Base-by-base conservation (phyloP, 2,329 filamentous ascomycete genomes). In the Verruconis gallopava region DNA sequence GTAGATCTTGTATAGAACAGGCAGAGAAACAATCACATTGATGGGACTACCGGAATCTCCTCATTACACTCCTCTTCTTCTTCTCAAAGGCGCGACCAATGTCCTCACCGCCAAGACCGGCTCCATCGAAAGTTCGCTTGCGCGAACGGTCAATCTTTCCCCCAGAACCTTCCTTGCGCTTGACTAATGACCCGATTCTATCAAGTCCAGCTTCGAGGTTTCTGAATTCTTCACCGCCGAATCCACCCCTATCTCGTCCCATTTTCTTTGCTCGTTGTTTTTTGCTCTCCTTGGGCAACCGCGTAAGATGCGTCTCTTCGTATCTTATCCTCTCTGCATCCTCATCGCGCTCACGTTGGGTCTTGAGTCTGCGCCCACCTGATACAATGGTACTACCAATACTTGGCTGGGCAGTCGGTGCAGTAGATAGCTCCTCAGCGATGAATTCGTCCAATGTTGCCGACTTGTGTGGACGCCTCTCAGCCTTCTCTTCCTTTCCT, bases 211-310 rank as follows among this genome's bases (percentile, higher is more conserved):
- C 80, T 44, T 84, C 85, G 35, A 98, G 66, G 19, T 81, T 79
- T 48, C 80, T 75, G 85, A 86, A 96, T 57, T 96, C 91, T 63
- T 96, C 91, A 40, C 91, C 91, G 47, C 89, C 89, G 63, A 83
- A 95, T 44, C 53, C 53, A 25, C 60, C 58, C 14, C 61, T 59
- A 30, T 55, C 56, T 34, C 57, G 61, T 3, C 59, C 66, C 21
- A 66, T 65, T 56, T 73, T 77, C 66, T 82, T 80, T 37, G 76
- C 72, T 45, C 68, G 66, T 4, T 94, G 86, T 65, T 93, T 94
- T 71, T 94, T 96, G 64, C 77, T 83, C 60, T 83, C 75, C 53
- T 78, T 80, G 11, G 89, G 86, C 53, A 98, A 67, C 51, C 91
- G 83, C 13, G 85, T 77, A 55, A 95, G 89, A 65, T 98, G 93